Evolutionary conservation across 148 eudicot genomes (phyloP), one percentile per base, ranked within the genome.

Genomic region (Cornus florida): DNA sequence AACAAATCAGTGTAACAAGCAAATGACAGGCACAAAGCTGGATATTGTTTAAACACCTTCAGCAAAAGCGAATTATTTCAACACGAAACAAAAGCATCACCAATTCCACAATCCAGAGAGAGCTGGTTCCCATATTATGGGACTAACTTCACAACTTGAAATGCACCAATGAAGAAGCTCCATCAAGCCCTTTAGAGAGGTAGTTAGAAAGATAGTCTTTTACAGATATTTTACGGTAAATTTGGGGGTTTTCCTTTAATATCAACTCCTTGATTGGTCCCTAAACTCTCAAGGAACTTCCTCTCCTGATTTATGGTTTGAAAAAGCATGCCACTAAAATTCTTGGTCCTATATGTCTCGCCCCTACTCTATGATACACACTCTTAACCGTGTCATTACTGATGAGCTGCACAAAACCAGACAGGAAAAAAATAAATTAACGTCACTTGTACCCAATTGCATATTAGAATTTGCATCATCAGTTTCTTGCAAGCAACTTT

Each of bases 251-350:
- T 6, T 84, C 82, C 7, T 87, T 83, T 0, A 88, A 84, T 22
- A 89, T 17, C 71, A 86, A 64, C 65, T 86, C 89, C 62, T 89
- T 75, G 7, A 89, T 85, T 28, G 91, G 89, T 39, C 81, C 85
- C 5, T 80, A 79, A 2, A 83, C 4, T 41, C 76, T 83, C 2
- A 74, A 39, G 3, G 78, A 66, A 65, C 71, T 80, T 10, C 20
- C 8, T 48, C 10, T n/a, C 7, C 32, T 20, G 38, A 2, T 35
- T 12, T 43, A 20, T 12, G 86, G 81, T 69, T 77, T 82, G 35
- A 87, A 83, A 67, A 89, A 87, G 39, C 83, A 81, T 4, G 92
- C 87, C 24, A 87, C 83, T 23, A 89, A 89, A 9, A 87, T 74
- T 74, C 92, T 81, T 11, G 89, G 89, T 1, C 89, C 88, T n/a